These are phyloP conservation scores for Thelonectria discophora DNA, from an alignment of 2,329 filamentous ascomycete species.

Conservation along the genomic window DNA sequence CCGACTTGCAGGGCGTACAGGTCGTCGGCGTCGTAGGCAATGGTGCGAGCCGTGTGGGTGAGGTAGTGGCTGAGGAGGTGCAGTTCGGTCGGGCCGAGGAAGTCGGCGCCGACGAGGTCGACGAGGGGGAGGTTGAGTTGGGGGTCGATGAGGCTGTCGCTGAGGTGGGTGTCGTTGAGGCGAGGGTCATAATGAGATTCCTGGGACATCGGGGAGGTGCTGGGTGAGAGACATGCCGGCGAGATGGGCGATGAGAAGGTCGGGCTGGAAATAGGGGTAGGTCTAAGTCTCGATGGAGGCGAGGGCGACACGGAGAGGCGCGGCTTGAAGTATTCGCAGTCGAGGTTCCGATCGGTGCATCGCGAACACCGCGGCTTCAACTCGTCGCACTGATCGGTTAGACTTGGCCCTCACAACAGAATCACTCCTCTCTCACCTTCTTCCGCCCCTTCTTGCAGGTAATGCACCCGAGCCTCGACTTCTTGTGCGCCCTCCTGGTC, in stretches of 20 bases:
- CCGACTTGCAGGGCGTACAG: constrained; percentile 52
- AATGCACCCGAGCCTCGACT: constrained; percentile 37
- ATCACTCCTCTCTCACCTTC: constrained; percentile 14
- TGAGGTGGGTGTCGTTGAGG: neutral
- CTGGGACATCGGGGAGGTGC: constrained; percentile 1
- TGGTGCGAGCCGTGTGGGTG: constrained; percentile 50
- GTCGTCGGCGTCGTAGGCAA: constrained; percentile 50
- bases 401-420: fast-evolving
- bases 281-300: neutral
- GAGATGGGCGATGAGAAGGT: neutral
- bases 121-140: neutral
- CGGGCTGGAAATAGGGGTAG: neutral
- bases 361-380: constrained; percentile 28
- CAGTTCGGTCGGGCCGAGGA: constrained; percentile 45
- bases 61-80: constrained; percentile 53
- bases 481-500: constrained; percentile 34
- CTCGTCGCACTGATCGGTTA: constrained; percentile 32
- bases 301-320: neutral
- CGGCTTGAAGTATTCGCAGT: constrained; percentile 27
- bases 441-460: constrained; percentile 37
- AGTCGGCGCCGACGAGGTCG: neutral
- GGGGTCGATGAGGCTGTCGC: neutral
- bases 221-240: constrained; percentile 7
- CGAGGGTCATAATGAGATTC: too few species aligned
- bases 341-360: constrained; percentile 24